These are phyloP conservation scores for Bidens hawaiensis DNA, from an alignment of 140 eudicot species.

Conservation along the genomic window DNA sequence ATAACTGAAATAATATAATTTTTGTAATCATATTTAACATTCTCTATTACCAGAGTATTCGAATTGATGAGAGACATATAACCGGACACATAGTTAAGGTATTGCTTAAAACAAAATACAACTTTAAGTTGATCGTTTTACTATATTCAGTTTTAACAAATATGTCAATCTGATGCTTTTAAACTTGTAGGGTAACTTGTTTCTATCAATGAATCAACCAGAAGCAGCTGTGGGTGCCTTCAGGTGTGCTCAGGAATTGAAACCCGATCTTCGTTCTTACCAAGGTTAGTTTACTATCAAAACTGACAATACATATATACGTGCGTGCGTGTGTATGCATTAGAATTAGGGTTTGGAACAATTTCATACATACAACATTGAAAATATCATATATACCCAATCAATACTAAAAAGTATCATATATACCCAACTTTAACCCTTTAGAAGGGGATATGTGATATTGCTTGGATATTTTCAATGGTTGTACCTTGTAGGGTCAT, in stretches of 20 bases:
- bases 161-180: slow-evolving; percentile 10
- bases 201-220: slow-evolving; percentile 85
- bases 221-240: slow-evolving; percentile 82
- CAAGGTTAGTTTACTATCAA: slow-evolving; percentile 53
- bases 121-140: background rate
- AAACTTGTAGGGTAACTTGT: slow-evolving; percentile 71
- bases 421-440: too few relatives aligned
- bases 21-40: too few relatives aligned
- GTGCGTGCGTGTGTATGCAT: background rate
- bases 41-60: slow-evolving; percentile 67
- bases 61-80: slow-evolving; percentile 89
- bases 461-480: too few relatives aligned
- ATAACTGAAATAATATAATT: too few relatives aligned
- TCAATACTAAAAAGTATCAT: too few relatives aligned
- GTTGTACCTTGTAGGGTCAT: too few relatives aligned
- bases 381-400: too few relatives aligned
- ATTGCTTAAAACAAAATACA: slow-evolving; percentile 10
- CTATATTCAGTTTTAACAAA: background rate
- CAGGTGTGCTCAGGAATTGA: slow-evolving; percentile 78
- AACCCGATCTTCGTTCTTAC: slow-evolving; percentile 97
- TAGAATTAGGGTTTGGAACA: too few relatives aligned
- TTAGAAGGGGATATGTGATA: too few relatives aligned
- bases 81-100: slow-evolving; percentile 95
- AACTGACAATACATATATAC: background rate
- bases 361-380: too few relatives aligned